Conservation (phyloP, 1,284 basidiomycete species). For the Meripilus lineatus region DNA sequence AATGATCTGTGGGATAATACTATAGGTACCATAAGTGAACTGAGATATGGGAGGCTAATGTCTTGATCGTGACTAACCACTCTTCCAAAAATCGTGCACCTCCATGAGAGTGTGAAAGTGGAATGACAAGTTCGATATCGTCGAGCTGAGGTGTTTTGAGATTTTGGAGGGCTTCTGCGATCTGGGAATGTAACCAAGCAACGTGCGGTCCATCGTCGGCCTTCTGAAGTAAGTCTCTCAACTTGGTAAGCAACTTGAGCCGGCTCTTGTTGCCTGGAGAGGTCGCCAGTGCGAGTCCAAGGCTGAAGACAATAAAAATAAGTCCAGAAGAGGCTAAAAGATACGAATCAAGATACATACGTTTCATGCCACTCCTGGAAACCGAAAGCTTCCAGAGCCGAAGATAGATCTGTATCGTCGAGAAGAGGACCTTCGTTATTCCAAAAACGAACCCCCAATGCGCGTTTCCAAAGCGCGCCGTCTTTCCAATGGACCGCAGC, state of each 20-base stretch:
- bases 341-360: neutral
- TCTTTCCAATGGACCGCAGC: no score
- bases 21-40: neutral
- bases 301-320: neutral
- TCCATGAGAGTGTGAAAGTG: neutral
- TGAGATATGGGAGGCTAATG: neutral
- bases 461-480: no score
- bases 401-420: neutral
- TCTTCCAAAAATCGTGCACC: neutral
- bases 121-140: neutral
- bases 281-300: neutral
- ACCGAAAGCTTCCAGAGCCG: slow-evolving; percentile 2
- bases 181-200: neutral
- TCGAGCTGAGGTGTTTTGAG: neutral
- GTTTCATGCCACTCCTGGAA: neutral
- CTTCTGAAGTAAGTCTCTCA: neutral
- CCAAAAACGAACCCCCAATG: no score
- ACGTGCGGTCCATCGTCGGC: neutral
- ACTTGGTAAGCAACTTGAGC: neutral
- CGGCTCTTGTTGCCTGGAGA: neutral
- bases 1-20: neutral
- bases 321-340: neutral
- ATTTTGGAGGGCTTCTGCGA: neutral
- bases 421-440: neutral
- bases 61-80: neutral